Base-by-base conservation (phyloP, 75 land plant genomes). In the Ceratopteris richardii region DNA sequence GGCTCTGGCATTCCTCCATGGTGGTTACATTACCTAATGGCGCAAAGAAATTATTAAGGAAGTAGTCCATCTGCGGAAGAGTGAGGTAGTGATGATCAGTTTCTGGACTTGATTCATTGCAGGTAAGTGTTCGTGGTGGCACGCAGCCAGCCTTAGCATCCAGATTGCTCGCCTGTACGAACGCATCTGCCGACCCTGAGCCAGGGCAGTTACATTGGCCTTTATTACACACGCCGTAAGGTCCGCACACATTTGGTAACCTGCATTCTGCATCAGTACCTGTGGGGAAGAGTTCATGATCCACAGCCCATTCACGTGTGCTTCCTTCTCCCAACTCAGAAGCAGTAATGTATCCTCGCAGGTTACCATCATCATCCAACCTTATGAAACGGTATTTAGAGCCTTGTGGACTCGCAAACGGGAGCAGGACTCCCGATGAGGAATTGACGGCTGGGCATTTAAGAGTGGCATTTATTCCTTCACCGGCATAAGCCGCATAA, bases 131-230 rank as follows among this genome's bases (percentile, higher is more conserved):
- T 40, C 62, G 23, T 14, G 37, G 19, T 13, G 62, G 62, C 39
- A 14, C 11, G 41, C 60, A 61, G 20, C 63, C 63, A 25, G 46
- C 31, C 18, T 31, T 61, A 20, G 50, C 10, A 19, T 61, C 54
- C 29, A 61, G 44, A 47, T 2, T 7, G 14, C 46, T 18, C 17
- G 46, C 29, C 14, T 61, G 53, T 0, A 26, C 20, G 29, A 61
- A 56, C 3, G 63, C 23, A 61, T 61, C 63, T 5, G 10, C 18
- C 0, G 63, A 41, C 22, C 63, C 63, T n/a, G 54, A 61, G 16
- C 62, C 61, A 0, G 67, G 67, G 53, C 71, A 68, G 42, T 31
- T 61, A 40, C 71, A 68, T 30, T 62, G 71, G 14, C 69, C 71
- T 7, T 62, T 36, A 0, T 0, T 6, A 44, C 75, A 72, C 22